Evolutionary conservation across 257 asterid genomes (phyloP), one percentile per base, ranked within the genome.

Genomic region (Anisodus acutangulus): DNA sequence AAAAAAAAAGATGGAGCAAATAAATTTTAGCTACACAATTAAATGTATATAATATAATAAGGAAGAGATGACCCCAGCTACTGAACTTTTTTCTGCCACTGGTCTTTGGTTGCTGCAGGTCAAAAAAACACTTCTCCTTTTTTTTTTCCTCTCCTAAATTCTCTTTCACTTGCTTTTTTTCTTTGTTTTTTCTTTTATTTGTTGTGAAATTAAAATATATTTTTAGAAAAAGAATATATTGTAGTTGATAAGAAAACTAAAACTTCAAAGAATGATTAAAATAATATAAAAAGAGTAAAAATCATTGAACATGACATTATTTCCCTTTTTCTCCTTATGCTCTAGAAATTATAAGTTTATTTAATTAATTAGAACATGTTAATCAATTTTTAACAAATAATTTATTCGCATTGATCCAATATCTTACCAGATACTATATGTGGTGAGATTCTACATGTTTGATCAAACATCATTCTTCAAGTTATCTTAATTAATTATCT

Each of bases 51-150:
- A 51, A 8, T 51, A 8, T 11, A 54, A 54, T 54, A 54, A 60
- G n/a, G 68, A 62, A 19, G 68, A 62, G 68, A 62, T 62, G 41
- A 64, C 8, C 43, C 8, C 70, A 47, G 41, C 59, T 47, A 10
- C 35, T 72, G 11, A 45, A 19, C 10, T n/a, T 72, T 19, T 47
- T 74, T 12, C 43, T 41, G 31, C 35, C 45, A 26, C 49, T 72
- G 80, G 80, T 49, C 80, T 72, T 67, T 5, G 35, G 19, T 47
- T 58, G 41, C 11, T 19, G n/a, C 58, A 47, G 41, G 80, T 47
- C 80, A 74, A 74, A 74, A 67, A 74, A 74, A 19, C 62, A 74
- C 45, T 19, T 49, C 80, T 6, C 19, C 58, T 47, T 67, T 67
- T 67, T 35, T 35, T 35, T 66, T 35, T 12, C 35, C 5, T 2